Base-by-base conservation (phyloP, 2,329 filamentous ascomycete genomes). In the Thielaviopsis populi region DNA sequence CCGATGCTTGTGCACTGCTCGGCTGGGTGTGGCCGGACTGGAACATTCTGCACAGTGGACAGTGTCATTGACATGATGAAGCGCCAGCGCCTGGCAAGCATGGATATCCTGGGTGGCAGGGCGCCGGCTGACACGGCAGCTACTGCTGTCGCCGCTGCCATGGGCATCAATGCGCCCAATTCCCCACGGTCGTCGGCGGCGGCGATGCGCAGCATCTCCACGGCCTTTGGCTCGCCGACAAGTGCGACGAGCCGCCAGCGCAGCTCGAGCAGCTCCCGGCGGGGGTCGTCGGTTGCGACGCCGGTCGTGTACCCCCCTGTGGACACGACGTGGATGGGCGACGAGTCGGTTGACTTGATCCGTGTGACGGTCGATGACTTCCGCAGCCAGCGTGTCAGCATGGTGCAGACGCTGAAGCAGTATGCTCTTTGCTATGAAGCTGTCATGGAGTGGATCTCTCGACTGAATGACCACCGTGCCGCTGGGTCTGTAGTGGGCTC, bases 371-470 rank as follows among this genome's bases (percentile, higher is more conserved):
- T 99, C 1, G 88, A 94, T 69, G 91, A 96, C 69, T 96, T 99
- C 73, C 80, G 94, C 64, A 78, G 81, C 59, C 94, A 99, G 75
- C 79, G 94, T 68, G 76, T 96, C 22, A 96, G 91, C 74, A 99
- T 97, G 91, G 92, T 99, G 53, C 94, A 97, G 74, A 96, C 88
- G 70, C 76, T 97, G 65, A 80, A 89, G 66, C 94, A 99, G 73
- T 97, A 88, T 75, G 92, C 96, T 60, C 83, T 99, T 41, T 99
- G 94, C 74, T 99, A 99, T 73, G 94, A 99, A 76, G 95, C 89
- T 48, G 81, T 97, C 6, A 76, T 95, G 63, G 92, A 97, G 74
- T 99, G 92, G 91, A 74, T 94, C 33, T 76, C 74, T 69, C 74
- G 80, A 67, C 69, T 78, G 46, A 76, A 82, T 63, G 78, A 74